Evolutionary conservation across 495 filamentous ascomycete genomes (phyloP), one percentile per base, ranked within the genome.

Genomic region (Amphirosellinia nigrospora): DNA sequence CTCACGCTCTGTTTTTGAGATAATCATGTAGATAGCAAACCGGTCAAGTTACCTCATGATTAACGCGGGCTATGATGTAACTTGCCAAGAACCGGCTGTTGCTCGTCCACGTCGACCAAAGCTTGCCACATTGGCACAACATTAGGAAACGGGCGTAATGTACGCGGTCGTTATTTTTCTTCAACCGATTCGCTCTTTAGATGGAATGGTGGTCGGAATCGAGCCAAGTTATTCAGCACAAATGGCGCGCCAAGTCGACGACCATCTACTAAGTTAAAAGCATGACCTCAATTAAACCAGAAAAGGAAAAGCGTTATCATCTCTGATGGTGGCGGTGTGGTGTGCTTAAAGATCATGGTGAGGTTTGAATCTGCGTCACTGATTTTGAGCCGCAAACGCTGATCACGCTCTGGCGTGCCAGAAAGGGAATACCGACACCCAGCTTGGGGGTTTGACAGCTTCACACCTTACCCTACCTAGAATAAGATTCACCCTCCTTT

Each of bases 271-370:
- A 13, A 15, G 8, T 5, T 52, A 48, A 48, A 10, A 26, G 30
- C 4, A 32, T 34, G 6, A 16, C 23, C 28, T 56, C 28, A n/a
- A 19, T 32, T 7, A 36, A 30, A 58, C n/a, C 36, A 41, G 15
- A 38, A 41, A 23, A 23, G 26, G 28, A 41, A 61, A 41, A 61
- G n/a, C 34, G n/a, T 13, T 41, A 39, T 38, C n/a, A 19, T 41
- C n/a, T 36, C 55, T 19, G 55, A 41, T 41, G 36, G 11, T 38
- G 36, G 1, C 21, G 36, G 7, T 39, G 21, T 41, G 58, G 36
- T 41, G 58, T 38, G 36, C 9, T 32, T 13, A 41, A 61, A 41
- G 58, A 61, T 61, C 56, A 41, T 58, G 58, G n/a, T 21, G 58
- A 16, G 58, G 16, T n/a, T 60, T 41, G 11, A 38, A 23, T 30